Conservation (phyloP, 495 filamentous ascomycete genomes). For the Xylaria bambusicola region DNA sequence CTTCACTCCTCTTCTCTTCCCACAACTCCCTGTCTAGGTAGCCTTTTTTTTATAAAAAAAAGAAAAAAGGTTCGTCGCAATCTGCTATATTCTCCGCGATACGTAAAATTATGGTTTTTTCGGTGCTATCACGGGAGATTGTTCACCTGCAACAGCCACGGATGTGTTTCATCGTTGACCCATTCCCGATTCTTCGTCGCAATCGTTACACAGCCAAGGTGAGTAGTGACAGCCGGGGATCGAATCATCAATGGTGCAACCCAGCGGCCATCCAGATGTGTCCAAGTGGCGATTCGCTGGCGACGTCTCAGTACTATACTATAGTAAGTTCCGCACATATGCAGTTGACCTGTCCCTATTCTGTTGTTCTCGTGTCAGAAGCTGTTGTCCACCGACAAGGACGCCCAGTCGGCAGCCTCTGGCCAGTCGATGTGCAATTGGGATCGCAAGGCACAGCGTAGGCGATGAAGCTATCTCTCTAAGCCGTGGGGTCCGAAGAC, state of each 20-base stretch:
- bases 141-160: background rate
- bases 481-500: background rate
- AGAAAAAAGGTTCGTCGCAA: too few species aligned
- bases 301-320: background rate
- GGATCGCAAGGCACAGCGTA: background rate
- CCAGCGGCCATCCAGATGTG: background rate
- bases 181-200: background rate
- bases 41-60: background rate
- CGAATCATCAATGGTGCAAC: slow-evolving; percentile 8
- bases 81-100: background rate
- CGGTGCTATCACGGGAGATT: background rate
- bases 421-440: too few species aligned
- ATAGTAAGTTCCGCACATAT: background rate
- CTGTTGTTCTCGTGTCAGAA: background rate
- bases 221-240: background rate
- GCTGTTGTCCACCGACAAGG: too few species aligned
- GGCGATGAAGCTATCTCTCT: background rate
- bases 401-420: too few species aligned
- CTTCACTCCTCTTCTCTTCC: background rate
- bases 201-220: slow-evolving; percentile 7
- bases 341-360: background rate
- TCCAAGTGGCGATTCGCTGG: background rate
- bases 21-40: background rate
- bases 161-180: background rate
- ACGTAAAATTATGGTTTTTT: background rate